Percentiles rank a stretch among this genome's conserved stretches.
These are phyloP conservation scores for Entelexis paramagnoliae DNA, from an alignment of 1,139 yeast species.

Conservation along the genomic window DNA sequence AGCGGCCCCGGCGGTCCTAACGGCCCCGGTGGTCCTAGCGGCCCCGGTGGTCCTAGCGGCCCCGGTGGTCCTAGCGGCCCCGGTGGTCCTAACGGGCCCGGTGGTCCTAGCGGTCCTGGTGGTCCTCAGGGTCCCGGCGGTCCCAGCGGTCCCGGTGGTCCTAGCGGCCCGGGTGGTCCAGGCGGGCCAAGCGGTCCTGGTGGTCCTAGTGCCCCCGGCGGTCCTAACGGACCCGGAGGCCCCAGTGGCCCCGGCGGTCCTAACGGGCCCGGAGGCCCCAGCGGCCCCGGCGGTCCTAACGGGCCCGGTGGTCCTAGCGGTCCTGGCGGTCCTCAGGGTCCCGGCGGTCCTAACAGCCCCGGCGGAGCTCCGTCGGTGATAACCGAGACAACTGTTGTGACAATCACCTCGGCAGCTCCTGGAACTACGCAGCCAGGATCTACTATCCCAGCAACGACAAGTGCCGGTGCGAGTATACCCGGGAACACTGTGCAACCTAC, in stretches of 20 bases:
- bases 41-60: neutral
- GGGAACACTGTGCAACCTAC: neutral
- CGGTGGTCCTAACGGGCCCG: neutral
- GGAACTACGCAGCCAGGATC: neutral
- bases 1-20: neutral
- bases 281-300: neutral
- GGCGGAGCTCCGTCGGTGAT: neutral
- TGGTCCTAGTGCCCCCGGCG: neutral
- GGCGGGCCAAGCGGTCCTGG: neutral
- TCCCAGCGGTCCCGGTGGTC: no score
- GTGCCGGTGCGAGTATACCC: neutral
- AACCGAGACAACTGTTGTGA: neutral
- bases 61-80: neutral
- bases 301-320: neutral
- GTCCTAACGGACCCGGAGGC: neutral
- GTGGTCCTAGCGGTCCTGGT: neutral
- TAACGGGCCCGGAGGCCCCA: neutral
- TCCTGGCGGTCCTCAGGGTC: neutral
- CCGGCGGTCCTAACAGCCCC: no score
- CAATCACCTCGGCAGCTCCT: neutral
- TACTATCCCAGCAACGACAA: constrained; percentile 23
- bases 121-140: neutral
- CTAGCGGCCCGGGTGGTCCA: neutral
- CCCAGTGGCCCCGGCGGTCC: neutral
- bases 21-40: no score